Percentiles rank a stretch among this genome's conserved stretches.
Evolutionary conservation across 495 filamentous ascomycete genomes (phyloP).

Genomic region (Mytilinidion resinicola): DNA sequence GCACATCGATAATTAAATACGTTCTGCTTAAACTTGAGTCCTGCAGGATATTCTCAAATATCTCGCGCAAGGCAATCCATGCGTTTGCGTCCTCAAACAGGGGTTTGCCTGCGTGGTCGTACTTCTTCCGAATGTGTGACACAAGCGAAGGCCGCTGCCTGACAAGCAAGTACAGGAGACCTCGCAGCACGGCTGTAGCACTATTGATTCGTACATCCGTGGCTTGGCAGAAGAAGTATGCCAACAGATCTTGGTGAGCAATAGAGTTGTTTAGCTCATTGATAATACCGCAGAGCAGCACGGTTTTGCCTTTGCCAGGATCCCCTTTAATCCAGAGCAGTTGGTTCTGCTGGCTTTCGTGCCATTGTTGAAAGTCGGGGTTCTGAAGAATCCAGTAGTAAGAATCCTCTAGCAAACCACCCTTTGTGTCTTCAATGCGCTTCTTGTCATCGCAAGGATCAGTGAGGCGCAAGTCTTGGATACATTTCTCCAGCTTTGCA

Average conservation of each 20-base stretch:
- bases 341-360: constrained; percentile 20
- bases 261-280: constrained; percentile 7
- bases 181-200: constrained; percentile 36
- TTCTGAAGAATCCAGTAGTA: constrained; percentile 42
- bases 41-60: constrained; percentile 35
- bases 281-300: constrained; percentile 14
- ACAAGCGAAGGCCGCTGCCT: constrained; percentile 33
- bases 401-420: constrained; percentile 36
- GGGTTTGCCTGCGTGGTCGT: constrained; percentile 23
- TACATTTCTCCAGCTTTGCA: constrained; percentile 10
- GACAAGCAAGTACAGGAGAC: constrained; percentile 38
- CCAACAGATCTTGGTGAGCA: not conserved
- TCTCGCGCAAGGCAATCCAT: constrained; percentile 29
- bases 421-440: too few relatives aligned
- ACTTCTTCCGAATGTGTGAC: constrained; percentile 26
- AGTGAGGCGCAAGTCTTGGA: constrained; percentile 26
- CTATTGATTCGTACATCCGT: constrained; percentile 33
- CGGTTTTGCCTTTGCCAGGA: constrained; percentile 40
- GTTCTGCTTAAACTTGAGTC: constrained; percentile 25
- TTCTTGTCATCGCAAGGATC: too few relatives aligned
- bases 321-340: constrained; percentile 41
- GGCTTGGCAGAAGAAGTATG: constrained; percentile 3
- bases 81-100: constrained; percentile 36
- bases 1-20: constrained; percentile 27
- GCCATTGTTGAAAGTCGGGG: constrained; percentile 34